Evolutionary conservation across 108 stramenopile genomes (phyloP), one percentile per base, ranked within the genome.

Genomic region (Nitzschia inconspicua): DNA sequence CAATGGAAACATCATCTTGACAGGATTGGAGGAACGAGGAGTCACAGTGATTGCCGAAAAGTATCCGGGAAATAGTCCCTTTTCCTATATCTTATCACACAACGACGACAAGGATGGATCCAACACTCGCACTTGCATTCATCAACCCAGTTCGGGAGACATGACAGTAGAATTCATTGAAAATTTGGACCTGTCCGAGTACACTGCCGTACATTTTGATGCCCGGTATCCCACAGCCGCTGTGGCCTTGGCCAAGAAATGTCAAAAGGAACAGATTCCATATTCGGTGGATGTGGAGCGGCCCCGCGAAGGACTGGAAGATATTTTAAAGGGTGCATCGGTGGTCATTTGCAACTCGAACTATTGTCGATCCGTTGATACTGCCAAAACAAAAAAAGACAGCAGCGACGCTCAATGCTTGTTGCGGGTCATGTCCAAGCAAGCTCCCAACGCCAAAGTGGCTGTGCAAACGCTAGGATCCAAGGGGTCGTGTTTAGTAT

Each of bases 281-380:
- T 66, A 66, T 57, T 66, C 65, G 23, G 56, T 66, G 13, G 65
- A 66, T 26, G 65, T 66, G 20, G 65, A 66, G 46, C 52, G 65
- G 35, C 65, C 65, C 5, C 52, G 65, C 9, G 65, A 57, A 44
- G 65, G 65, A 29, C 55, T 48, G 3, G 5, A 41, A 4, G 65
- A 66, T n/a, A 22, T 66, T 10, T 34, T 66, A 32, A 22, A 44
- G 5, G 18, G 22, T 6, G 65, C 65, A 19, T 41, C 26, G 18
- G 46, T 66, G 7, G 51, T 66, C 27, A 66, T 66, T 57, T 66
- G 65, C 43, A 66, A 49, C 26, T 66, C 65, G 9, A 29, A 57
- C 16, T 66, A 57, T 25, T 66, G 65, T 36, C 30, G 6, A 11
- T 3, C 13, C 13, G 37, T 51, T 5, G 13, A 46, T n/a, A 20